A percentile compares a stretch with the other conserved stretches of the same genome.
phyloP scores from a whole-genome alignment of 805 yeast species.

The Wickerhamomyces strasburgensis region DNA sequence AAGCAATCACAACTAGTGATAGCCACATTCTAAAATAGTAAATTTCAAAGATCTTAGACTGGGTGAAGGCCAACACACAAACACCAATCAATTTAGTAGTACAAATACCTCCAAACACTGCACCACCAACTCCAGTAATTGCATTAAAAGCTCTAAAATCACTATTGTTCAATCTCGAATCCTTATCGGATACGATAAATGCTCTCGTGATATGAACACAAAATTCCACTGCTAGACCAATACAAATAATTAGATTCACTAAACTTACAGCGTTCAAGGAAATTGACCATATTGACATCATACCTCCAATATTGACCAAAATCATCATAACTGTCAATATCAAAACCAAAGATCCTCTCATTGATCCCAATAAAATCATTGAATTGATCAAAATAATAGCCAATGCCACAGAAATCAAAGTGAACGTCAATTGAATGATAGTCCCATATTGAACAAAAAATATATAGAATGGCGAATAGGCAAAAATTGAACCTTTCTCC shows the following conservation, averaged over 20 bases:
- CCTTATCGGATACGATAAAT: conserved; percentile 39
- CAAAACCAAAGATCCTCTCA: conserved; percentile 52
- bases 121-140: conserved; percentile 75
- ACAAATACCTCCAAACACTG: conserved; percentile 88
- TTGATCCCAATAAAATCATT: conserved; percentile 59
- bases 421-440: conserved; percentile 54
- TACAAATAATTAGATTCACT: conserved; percentile 87
- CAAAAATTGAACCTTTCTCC: conserved; percentile 50
- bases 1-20: conserved; percentile 68
- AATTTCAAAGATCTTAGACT: conserved; percentile 82
- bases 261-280: conserved; percentile 84
- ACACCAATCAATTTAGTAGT: conserved; percentile 88
- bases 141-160: conserved; percentile 46
- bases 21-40: conserved; percentile 96
- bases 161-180: conserved; percentile 27
- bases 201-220: conserved; percentile 84
- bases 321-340: conserved; percentile 57
- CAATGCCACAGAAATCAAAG: conserved; percentile 49
- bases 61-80: conserved; percentile 77
- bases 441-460: conserved; percentile 85
- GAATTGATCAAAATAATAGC: conserved; percentile 48
- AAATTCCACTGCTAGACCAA: conserved; percentile 91
- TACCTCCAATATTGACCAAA: conserved; percentile 69
- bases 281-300: conserved; percentile 70
- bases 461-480: conserved; percentile 90